These are phyloP conservation scores for Dothidotthia symphoricarpi DNA, from an alignment of 2,329 filamentous ascomycete genomes.

Conservation along the genomic window DNA sequence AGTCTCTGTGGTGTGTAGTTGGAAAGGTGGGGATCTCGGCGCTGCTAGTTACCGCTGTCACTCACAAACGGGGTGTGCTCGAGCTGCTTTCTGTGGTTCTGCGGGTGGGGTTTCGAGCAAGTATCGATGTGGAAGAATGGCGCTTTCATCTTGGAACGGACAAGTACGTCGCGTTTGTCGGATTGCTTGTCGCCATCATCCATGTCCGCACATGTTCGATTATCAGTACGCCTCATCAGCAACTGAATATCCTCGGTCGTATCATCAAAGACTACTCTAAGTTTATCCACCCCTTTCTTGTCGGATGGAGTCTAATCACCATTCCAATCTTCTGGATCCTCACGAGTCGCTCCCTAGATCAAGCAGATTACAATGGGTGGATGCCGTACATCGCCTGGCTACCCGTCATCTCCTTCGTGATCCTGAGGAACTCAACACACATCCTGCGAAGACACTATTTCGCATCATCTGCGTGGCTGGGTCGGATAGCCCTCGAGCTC, in stretches of 20 bases:
- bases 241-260: conserved; percentile 15
- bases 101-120: conserved; percentile 48
- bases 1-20: conserved; percentile 45
- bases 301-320: conserved; percentile 22
- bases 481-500: conserved; percentile 58
- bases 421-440: conserved; percentile 52
- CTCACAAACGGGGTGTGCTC: conserved; percentile 44
- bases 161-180: conserved; percentile 56
- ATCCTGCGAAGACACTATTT: conserved; percentile 48
- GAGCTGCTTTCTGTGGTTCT: conserved; percentile 41
- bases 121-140: conserved; percentile 52
- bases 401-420: conserved; percentile 54
- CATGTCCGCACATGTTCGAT: conserved; percentile 26
- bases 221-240: conserved; percentile 14
- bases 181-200: conserved; percentile 53
- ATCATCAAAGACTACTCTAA: conserved; percentile 19
- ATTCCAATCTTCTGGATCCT: conserved; percentile 38
- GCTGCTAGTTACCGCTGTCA: conserved; percentile 41
- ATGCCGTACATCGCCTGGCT: conserved; percentile 57
- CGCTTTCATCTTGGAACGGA: conserved; percentile 55
- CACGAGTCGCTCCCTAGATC: conserved; percentile 32
- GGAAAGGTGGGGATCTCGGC: conserved; percentile 52
- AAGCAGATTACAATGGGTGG: conserved; percentile 50
- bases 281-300: conserved; percentile 11
- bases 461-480: conserved; percentile 54